Base-by-base conservation (phyloP, 2,329 filamentous ascomycete genomes). In the Monosporascus sp. region DNA sequence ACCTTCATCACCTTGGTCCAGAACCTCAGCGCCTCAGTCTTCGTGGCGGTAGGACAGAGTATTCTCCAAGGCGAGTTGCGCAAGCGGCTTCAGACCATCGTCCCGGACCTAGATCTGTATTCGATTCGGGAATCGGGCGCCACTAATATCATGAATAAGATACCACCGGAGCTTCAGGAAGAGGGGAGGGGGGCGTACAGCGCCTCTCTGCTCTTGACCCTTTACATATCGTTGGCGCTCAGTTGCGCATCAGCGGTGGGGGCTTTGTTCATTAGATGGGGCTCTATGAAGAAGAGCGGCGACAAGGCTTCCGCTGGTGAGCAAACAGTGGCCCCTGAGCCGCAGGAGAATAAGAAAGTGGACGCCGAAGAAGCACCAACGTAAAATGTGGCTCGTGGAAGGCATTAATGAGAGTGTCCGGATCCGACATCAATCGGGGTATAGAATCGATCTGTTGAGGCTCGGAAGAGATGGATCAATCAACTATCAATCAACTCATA, bases 21-120 rank as follows among this genome's bases (percentile, higher is more conserved):
- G 41, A 60, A 57, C 28, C 56, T 60, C 38, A 57, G 56, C 45
- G 55, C 58, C n/a, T 60, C 60, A 2, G 37, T 62, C 8, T 62
- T 62, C 18, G 50, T 58, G 0, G 58, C 58, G 1, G 53, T 58
- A 2, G 60, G 28, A 2, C 58, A 60, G 45, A 59, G 50, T 24
- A 51, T 60, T 18, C 53, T 62, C 14, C 52, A 62, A 24, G 46
- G 51, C 11, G 52, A 58, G 26, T 24, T 60, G 28, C 54, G 50
- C 41, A 17, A 41, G 38, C 38, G 38, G 15, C 15, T 41, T 41
- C 38, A 41, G 38, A n/a, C 38, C 7, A 18, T 41, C 14, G 38
- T 41, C 38, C 38, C 38, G 37, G 38, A 18, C n/a, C 20, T 41
- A 17, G 38, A 41, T 18, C 38, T 41, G n/a, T 28, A 28, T 7